A percentile compares a stretch with the other conserved stretches of the same genome.
These are phyloP conservation scores for Monosporascus sp. DNA, from an alignment of 2,329 filamentous ascomycete genomes.

Conservation along the genomic window DNA sequence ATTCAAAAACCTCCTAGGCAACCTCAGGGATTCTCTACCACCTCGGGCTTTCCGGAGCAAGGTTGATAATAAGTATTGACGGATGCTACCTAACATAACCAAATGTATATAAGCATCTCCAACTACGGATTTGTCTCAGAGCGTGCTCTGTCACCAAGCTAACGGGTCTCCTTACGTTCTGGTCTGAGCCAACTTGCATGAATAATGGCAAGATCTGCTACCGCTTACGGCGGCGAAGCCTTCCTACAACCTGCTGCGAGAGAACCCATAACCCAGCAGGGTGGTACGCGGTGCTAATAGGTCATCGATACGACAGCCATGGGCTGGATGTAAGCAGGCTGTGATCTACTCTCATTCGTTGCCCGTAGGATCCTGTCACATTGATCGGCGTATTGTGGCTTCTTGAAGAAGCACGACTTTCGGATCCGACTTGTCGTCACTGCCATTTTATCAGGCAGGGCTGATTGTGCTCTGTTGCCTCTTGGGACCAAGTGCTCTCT, in stretches of 20 bases:
- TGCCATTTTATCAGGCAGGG: not conserved
- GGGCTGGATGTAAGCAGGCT: not conserved
- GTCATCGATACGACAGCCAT: not conserved
- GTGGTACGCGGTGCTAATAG: not conserved
- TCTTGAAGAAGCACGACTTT: not conserved
- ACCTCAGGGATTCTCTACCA: too few relatives aligned
- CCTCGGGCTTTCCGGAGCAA: too few relatives aligned
- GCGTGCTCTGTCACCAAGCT: not conserved
- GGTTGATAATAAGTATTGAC: too few relatives aligned
- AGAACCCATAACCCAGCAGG: not conserved
- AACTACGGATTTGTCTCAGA: too few relatives aligned
- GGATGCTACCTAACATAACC: too few relatives aligned
- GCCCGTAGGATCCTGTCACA: not conserved
- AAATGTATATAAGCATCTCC: too few relatives aligned
- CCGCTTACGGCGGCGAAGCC: not conserved
- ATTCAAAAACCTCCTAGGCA: not conserved
- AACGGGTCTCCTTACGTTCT: not conserved
- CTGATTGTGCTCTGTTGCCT: not conserved
- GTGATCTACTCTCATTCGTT: not conserved
- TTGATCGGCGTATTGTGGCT: not conserved
- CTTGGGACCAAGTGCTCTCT: not conserved
- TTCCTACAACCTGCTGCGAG: not conserved
- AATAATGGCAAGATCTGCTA: not conserved
- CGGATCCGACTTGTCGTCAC: too few relatives aligned
- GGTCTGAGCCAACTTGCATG: not conserved